These are phyloP conservation scores for Lipomyces lipofer DNA, from an alignment of 805 yeast species.

Conservation along the genomic window DNA sequence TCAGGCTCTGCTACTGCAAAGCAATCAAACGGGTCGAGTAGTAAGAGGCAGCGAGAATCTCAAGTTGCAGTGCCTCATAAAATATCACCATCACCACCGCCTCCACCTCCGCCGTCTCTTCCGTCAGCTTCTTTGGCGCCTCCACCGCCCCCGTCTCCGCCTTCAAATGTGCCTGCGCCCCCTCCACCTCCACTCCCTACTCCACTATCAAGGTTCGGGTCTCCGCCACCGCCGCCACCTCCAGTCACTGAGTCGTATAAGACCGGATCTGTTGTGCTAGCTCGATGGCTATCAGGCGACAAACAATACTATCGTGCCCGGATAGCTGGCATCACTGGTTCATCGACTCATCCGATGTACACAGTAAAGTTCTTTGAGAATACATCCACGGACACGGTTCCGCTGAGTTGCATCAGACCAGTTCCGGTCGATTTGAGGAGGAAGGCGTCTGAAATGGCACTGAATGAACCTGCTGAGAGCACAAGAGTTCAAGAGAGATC, in stretches of 20 bases:
- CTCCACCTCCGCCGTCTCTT: neutral
- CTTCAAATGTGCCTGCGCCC: constrained; percentile 4
- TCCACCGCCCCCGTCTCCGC: constrained; percentile 10
- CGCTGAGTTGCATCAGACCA: constrained; percentile 17
- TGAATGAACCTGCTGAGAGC: neutral
- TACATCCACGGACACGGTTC: constrained; percentile 33
- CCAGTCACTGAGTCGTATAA: neutral
- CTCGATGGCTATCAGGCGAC: constrained; percentile 36
- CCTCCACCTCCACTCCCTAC: constrained; percentile 10
- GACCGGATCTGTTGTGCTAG: constrained; percentile 35
- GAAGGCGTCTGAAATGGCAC: constrained; percentile 5
- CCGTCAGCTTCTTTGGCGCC: constrained; percentile 1
- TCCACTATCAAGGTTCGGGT: neutral
- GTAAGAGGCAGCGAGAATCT: too few species aligned
- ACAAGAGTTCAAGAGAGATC: neutral
- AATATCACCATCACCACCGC: neutral
- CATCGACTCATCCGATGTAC: constrained; percentile 31
- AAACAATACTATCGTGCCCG: constrained; percentile 35
- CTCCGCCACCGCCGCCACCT: constrained; percentile 11
- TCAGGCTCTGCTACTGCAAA: too few species aligned
- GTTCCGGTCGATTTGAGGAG: neutral
- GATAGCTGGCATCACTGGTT: constrained; percentile 37
- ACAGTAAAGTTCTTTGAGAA: constrained; percentile 35
- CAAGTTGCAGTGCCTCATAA: too few species aligned
- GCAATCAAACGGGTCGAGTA: too few species aligned